Percentiles rank a stretch among this genome's conserved stretches.
These are phyloP conservation scores for Styphnolobium japonicum DNA, from an alignment of 306 rosid genomes.

Conservation along the genomic window DNA sequence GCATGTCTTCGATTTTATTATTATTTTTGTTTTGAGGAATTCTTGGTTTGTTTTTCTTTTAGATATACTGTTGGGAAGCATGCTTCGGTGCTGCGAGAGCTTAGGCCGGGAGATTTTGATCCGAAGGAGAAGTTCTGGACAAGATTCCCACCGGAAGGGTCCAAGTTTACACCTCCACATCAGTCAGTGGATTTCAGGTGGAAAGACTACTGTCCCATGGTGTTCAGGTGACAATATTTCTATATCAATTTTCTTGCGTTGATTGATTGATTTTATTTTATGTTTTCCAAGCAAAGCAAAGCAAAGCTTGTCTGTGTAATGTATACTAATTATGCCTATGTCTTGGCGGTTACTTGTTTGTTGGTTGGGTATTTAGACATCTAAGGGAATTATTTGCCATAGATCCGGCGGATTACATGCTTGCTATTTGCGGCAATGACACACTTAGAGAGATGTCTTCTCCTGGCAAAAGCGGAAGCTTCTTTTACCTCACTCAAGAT, in stretches of 20 bases:
- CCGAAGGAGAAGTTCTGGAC: constrained; percentile 60
- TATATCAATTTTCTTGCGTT: not conserved
- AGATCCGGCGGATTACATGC: constrained; percentile 59
- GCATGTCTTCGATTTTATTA: not conserved
- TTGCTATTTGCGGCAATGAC: constrained; percentile 54
- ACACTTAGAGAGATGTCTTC: constrained; percentile 55
- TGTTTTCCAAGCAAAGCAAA: constrained; percentile 1
- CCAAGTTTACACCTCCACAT: constrained; percentile 54
- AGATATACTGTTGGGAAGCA: constrained; percentile 53
- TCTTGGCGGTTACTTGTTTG: constrained; percentile 29
- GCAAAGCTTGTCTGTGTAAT: not conserved
- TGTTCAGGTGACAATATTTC: constrained; percentile 42
- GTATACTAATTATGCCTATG: constrained; percentile 12
- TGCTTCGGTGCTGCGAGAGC: constrained; percentile 36
- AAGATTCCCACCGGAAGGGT: constrained; percentile 51
- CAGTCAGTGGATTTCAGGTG: constrained; percentile 51
- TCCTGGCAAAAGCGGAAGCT: constrained; percentile 60
- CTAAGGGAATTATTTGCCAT: constrained; percentile 53
- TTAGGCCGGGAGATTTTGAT: constrained; percentile 45
- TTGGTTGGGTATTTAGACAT: constrained; percentile 40
- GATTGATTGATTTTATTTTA: not conserved
- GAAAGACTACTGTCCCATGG: constrained; percentile 56
- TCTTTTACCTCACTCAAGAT: constrained; percentile 56
- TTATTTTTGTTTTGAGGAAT: not conserved
- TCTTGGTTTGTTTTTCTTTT: not conserved